These are phyloP conservation scores for Novymonas esmeraldas DNA, from an alignment of 208 protist species.

Conservation along the genomic window DNA sequence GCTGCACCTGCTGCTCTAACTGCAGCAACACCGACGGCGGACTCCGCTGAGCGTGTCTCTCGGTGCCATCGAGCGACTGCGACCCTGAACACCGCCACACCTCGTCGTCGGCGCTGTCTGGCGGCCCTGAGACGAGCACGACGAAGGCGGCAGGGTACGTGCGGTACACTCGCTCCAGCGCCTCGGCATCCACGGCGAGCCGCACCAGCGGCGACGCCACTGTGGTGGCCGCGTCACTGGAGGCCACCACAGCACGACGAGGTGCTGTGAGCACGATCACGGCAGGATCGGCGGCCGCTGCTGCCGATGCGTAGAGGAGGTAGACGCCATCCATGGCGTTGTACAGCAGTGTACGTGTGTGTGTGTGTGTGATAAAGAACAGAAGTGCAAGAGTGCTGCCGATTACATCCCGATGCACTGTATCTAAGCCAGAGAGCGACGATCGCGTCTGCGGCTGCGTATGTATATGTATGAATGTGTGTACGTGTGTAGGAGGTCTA, in stretches of 20 bases:
- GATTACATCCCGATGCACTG: too few species aligned
- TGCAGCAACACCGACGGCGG: too few species aligned
- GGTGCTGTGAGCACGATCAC: conserved; percentile 19
- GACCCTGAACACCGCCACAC: too few species aligned
- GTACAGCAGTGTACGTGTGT: background rate
- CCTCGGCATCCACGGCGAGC: conserved; percentile 3
- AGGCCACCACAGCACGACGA: background rate
- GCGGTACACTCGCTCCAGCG: conserved; percentile 4
- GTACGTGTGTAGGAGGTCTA: background rate
- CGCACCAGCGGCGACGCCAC: background rate
- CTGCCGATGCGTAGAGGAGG: conserved; percentile 6
- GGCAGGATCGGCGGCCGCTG: background rate
- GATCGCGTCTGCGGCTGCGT: background rate
- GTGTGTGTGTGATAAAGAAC: background rate
- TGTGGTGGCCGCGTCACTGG: background rate
- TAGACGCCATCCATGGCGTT: conserved; percentile 13
- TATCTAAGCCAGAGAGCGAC: too few species aligned
- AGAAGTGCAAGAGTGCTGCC: too few species aligned
- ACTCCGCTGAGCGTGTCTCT: too few species aligned
- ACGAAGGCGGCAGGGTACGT: conserved; percentile 12
- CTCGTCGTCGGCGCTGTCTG: too few species aligned
- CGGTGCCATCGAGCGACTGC: too few species aligned
- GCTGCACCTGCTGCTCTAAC: conserved; percentile 2
- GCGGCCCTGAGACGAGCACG: conserved; percentile 3
- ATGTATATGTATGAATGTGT: background rate